Evolutionary conservation across 129 eudicot genomes (phyloP), one percentile per base, ranked within the genome.

Genomic region (Logfia minima): DNA sequence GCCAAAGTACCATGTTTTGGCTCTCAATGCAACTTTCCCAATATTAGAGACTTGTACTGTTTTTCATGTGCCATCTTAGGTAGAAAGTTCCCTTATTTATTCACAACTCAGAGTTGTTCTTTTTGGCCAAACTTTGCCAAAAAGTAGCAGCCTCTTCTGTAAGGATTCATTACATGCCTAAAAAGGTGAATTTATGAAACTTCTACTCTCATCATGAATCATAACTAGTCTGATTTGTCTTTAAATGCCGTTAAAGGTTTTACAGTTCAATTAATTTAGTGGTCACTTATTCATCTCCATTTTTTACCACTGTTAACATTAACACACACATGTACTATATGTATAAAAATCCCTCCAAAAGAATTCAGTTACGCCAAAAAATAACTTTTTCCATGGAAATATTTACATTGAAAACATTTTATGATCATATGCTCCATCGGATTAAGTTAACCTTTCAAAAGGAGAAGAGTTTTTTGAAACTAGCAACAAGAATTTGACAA

Each of bases 261-360:
- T 34, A 73, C 58, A 60, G 78, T 74, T 26, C 55, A 74, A 19
- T 22, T 56, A 73, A n/a, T 35, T 59, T 19, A 61, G 58, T 29
- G 45, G n/a, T 53, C 68, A 53, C 39, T 58, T 6, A 39, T 39
- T 45, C 3, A 23, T 19, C 32, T 43, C 31, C 32, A 26, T 43
- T 43, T 77, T 34, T 41, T 56, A 67, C 53, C 66, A 29, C 8
- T 23, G 35, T 24, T 14, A 4, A 77, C 51, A 32, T 66, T 9
- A 34, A 19, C 26, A 39, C 22, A 63, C 18, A 9, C 58, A 23
- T 13, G n/a, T 19, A 24, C 53, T 34, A 67, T n/a, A 52, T 18
- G 19, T 16, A 52, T 28, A 73, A 29, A 11, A 16, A 21, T 58
- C 41, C 35, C 43, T 48, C 22, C 22, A 2, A 60, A 74, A 5